Conservation (phyloP, 1,284 basidiomycete genomes). For the Stygiomarasmius scandens region DNA sequence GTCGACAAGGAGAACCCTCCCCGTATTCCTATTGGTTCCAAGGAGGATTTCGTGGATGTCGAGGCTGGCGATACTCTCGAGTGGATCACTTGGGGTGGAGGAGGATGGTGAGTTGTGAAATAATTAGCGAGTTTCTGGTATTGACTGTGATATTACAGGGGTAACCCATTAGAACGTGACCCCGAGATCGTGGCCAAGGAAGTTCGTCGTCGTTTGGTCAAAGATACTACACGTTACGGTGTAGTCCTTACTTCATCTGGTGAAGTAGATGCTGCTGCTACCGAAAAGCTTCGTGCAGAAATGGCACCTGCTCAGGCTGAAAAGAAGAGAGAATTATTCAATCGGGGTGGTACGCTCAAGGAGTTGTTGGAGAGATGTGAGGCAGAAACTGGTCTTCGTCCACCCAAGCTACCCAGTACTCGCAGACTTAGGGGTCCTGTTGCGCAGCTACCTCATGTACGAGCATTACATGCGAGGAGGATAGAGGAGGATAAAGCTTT, state of each 20-base stretch:
- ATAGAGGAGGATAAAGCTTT: slow-evolving; percentile 24
- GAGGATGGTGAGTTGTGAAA: slow-evolving; percentile 20
- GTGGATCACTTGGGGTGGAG: slow-evolving; percentile 34
- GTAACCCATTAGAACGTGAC: slow-evolving; percentile 27
- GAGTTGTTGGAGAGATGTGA: slow-evolving; percentile 26
- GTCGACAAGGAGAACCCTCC: slow-evolving; percentile 20
- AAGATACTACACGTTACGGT: slow-evolving; percentile 28
- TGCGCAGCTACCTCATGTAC: slow-evolving; percentile 23
- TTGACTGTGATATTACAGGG: slow-evolving; percentile 11
- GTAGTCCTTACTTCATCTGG: slow-evolving; percentile 24
- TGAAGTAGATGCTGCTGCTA: slow-evolving; percentile 24
- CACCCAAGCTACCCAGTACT: slow-evolving; percentile 27
- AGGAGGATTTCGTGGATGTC: slow-evolving; percentile 30
- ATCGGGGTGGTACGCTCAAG: slow-evolving; percentile 30
- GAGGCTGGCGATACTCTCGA: slow-evolving; percentile 28
- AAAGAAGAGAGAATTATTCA: slow-evolving; percentile 21
- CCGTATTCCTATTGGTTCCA: slow-evolving; percentile 26
- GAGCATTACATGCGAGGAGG: slow-evolving; percentile 26
- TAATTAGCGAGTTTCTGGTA: background rate
- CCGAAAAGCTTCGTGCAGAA: slow-evolving; percentile 19
- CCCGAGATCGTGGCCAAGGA: slow-evolving; percentile 31
- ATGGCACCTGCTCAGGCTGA: slow-evolving; percentile 22
- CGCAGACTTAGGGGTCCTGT: slow-evolving; percentile 28
- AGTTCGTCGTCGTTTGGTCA: slow-evolving; percentile 29
- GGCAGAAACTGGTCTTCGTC: slow-evolving; percentile 29